Evolutionary conservation across 805 yeast genomes (phyloP).

Genomic region (Ogataea dorogensis): DNA sequence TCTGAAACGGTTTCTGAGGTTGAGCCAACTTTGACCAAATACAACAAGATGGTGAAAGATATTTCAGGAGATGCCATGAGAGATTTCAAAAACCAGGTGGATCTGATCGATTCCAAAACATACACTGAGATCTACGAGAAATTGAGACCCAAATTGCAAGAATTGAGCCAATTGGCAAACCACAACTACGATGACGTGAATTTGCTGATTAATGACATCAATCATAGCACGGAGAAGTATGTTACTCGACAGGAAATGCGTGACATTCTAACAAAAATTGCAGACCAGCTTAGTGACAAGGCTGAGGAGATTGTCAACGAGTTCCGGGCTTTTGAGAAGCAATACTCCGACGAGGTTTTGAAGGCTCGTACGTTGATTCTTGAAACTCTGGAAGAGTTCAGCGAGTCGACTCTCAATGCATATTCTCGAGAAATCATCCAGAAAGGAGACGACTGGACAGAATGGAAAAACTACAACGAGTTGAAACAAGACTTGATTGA

Average conservation of each 20-base stretch:
- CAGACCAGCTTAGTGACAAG: conserved; percentile 29
- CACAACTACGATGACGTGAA: conserved; percentile 31
- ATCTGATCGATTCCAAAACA: conserved; percentile 28
- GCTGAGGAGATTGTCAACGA: conserved; percentile 35
- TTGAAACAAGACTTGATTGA: conserved; percentile 54
- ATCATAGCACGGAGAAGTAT: conserved; percentile 26
- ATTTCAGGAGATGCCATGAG: conserved; percentile 39
- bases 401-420: conserved; percentile 63
- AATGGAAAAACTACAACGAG: conserved; percentile 61
- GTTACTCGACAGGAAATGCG: conserved; percentile 49
- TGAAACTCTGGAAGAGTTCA: conserved; percentile 72
- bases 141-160: conserved; percentile 36
- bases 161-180: conserved; percentile 30
- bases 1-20: conserved; percentile 14
- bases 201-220: conserved; percentile 26
- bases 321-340: conserved; percentile 31
- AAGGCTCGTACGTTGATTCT: conserved; percentile 44
- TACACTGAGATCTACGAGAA: conserved; percentile 29
- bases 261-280: conserved; percentile 37
- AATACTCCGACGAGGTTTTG: conserved; percentile 33
- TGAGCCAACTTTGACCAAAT: conserved; percentile 28
- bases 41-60: conserved; percentile 33
- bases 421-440: conserved; percentile 59
- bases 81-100: conserved; percentile 39
- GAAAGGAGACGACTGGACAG: conserved; percentile 44